phyloP scores from a whole-genome alignment of 1,139 yeast genomes.

The Hansenula sp. region DNA sequence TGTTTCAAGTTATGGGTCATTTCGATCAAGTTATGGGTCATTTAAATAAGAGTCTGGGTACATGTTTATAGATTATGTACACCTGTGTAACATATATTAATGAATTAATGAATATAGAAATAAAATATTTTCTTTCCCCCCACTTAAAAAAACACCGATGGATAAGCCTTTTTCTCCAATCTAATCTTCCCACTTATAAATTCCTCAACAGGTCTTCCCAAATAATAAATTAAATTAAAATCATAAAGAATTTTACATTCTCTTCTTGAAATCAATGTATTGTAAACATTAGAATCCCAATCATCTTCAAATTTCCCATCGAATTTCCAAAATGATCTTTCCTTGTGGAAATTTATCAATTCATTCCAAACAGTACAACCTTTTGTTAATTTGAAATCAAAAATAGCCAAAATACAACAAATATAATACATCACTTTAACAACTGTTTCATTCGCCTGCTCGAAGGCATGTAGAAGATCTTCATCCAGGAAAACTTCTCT shows the following conservation, averaged over 20 bases:
- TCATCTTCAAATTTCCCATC: constrained; percentile 15
- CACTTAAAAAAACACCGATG: not conserved
- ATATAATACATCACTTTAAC: constrained; percentile 18
- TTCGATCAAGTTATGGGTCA: not conserved
- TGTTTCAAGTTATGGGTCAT: not conserved
- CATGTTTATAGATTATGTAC: not conserved
- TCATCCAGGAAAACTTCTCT: constrained; percentile 7
- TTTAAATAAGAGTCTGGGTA: not conserved
- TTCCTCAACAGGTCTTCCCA: not conserved
- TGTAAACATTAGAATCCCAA: constrained; percentile 13
- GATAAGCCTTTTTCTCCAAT: not conserved
- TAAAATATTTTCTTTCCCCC: not conserved
- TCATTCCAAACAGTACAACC: constrained; percentile 24
- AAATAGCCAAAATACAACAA: constrained; percentile 19
- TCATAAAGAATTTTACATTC: not conserved
- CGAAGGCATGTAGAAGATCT: constrained; percentile 9
- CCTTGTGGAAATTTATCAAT: constrained; percentile 16
- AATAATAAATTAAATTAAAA: not conserved
- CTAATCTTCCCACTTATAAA: not conserved
- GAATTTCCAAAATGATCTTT: constrained; percentile 1
- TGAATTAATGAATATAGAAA: not conserved
- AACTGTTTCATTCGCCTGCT: constrained; percentile 14
- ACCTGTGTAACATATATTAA: not conserved
- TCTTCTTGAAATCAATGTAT: constrained; percentile 1
- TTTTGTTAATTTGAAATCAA: constrained; percentile 17